A percentile compares a stretch with the other conserved stretches of the same genome.
Evolutionary conservation across 2,329 filamentous ascomycete genomes (phyloP).

Genomic region (Colletotrichum limetticola): DNA sequence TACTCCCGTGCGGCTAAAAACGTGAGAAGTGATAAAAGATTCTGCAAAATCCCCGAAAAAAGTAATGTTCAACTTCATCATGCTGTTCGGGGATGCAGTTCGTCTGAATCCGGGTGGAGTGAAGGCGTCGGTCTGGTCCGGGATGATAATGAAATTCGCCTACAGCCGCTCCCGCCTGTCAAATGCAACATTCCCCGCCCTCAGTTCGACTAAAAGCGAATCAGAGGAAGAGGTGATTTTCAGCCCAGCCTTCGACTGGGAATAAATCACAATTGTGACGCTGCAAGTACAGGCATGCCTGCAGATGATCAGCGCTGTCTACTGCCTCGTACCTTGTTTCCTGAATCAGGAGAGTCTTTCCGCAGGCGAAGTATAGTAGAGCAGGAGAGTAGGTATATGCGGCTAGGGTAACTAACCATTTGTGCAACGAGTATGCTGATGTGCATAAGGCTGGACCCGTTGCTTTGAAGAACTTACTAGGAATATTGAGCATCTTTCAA

Average conservation of each 20-base stretch:
- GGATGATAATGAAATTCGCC: background rate
- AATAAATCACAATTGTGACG: background rate
- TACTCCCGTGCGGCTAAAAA: background rate
- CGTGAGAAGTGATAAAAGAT: background rate
- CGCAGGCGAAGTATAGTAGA: background rate
- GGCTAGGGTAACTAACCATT: background rate
- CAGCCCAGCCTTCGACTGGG: background rate
- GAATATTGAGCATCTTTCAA: background rate
- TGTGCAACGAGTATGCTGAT: background rate
- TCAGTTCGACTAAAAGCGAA: background rate
- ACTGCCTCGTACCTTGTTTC: background rate
- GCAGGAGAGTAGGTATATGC: background rate
- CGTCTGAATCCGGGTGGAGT: conserved; percentile 2
- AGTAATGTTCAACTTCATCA: background rate
- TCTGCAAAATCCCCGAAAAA: background rate
- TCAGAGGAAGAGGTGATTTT: background rate
- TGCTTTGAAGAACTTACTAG: background rate
- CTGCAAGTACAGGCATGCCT: background rate
- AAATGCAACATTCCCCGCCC: conserved; percentile 12
- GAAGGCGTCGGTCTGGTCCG: background rate
- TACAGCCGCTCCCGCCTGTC: conserved; percentile 1
- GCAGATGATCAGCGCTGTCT: background rate
- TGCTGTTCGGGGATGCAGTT: background rate
- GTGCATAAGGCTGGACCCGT: background rate
- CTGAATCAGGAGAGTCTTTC: background rate